Evolutionary conservation across 148 eudicot species (phyloP).

Genomic region (Chenopodium suecicum): DNA sequence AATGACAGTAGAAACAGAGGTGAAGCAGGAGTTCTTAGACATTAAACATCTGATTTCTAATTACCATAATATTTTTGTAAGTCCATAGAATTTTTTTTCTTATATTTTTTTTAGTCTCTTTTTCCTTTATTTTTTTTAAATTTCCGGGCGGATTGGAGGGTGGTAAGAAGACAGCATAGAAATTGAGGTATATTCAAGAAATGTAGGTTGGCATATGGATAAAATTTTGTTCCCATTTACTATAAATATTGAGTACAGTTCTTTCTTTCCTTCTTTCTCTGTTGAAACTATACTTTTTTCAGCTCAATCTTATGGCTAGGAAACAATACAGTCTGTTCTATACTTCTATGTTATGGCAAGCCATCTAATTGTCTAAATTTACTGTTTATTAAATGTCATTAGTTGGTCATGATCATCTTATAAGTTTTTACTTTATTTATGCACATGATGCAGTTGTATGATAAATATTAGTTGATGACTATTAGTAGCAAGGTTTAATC

Average conservation of each 20-base stretch:
- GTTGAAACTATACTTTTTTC: not conserved
- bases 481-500: too few species aligned
- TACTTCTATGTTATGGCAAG: too few species aligned
- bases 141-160: not conserved
- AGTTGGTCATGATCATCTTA: too few species aligned
- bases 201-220: not conserved
- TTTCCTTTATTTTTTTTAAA: not conserved
- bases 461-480: too few species aligned
- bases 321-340: too few species aligned
- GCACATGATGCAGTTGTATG: too few species aligned
- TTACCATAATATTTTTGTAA: not conserved
- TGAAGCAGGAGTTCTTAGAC: not conserved
- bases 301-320: not conserved
- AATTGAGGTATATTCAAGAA: not conserved
- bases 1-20: constrained; percentile 10
- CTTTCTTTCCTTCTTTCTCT: not conserved
- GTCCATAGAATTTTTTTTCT: not conserved
- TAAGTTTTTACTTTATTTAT: too few species aligned
- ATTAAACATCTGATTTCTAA: not conserved
- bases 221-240: not conserved
- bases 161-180: too few species aligned
- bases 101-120: not conserved
- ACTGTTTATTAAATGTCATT: too few species aligned
- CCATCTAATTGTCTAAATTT: too few species aligned
- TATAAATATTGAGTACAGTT: not conserved